phyloP scores from a whole-genome alignment of 805 yeast species.

The Wickerhamiella lipophila region DNA sequence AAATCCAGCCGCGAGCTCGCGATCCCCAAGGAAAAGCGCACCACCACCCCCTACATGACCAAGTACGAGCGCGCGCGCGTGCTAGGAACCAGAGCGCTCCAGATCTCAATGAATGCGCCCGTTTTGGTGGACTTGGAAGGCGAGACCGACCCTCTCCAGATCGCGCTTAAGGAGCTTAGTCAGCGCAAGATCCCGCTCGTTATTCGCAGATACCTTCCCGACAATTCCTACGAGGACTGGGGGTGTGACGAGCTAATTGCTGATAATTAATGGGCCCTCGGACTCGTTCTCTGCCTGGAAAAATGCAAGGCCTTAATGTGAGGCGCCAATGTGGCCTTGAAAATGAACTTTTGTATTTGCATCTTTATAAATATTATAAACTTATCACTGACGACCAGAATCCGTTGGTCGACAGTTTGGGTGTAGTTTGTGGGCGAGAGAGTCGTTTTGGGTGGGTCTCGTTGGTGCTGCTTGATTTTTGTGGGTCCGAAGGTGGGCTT shows the following conservation, averaged over 20 bases:
- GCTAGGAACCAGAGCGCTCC: conserved; percentile 93
- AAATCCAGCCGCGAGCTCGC: conserved; percentile 71
- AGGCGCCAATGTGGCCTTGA: no score
- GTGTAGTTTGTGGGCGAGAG: no score
- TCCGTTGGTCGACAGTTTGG: no score
- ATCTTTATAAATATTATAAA: no score
- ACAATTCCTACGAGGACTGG: conserved; percentile 97
- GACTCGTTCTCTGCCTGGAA: no score
- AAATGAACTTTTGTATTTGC: neutral
- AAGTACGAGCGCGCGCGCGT: conserved; percentile 97
- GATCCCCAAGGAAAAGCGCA: conserved; percentile 74
- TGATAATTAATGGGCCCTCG: conserved; percentile 38
- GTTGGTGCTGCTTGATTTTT: no score
- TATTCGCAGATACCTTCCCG: conserved; percentile 91
- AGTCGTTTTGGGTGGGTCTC: no score
- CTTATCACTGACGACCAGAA: no score
- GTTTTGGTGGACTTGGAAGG: conserved; percentile 97
- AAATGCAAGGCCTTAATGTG: no score
- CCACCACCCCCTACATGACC: conserved; percentile 98
- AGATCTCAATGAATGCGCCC: conserved; percentile 96
- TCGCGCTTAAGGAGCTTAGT: conserved; percentile 91
- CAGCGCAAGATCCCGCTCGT: conserved; percentile 93
- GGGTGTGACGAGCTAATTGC: conserved; percentile 95
- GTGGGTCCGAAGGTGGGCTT: no score
- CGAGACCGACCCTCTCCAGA: conserved; percentile 96